Evolutionary conservation across 2,329 filamentous ascomycete genomes (phyloP).

Genomic region (Nannizziopsis barbatae): DNA sequence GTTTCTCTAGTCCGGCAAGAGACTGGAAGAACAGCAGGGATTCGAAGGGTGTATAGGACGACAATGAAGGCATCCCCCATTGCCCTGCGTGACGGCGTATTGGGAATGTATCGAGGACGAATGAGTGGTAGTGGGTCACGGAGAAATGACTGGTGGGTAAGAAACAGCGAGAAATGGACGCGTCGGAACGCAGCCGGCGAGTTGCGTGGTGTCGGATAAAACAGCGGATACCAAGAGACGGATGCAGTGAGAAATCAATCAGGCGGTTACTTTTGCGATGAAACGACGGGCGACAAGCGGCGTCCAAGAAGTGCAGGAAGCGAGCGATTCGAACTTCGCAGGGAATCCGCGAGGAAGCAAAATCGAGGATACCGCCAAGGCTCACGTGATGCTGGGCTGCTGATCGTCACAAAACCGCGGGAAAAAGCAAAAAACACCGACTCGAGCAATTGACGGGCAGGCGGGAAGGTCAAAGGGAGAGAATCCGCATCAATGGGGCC

Average conservation of each 20-base stretch:
- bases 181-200: neutral
- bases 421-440: too few species aligned
- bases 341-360: too few species aligned
- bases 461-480: neutral
- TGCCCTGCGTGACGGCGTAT: conserved; percentile 30
- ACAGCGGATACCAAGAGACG: neutral
- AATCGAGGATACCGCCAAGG: too few species aligned
- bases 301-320: too few species aligned
- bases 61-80: conserved; percentile 49
- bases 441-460: neutral
- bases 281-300: too few species aligned
- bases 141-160: conserved; percentile 31
- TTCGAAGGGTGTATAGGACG: conserved; percentile 73
- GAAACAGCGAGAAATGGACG: neutral
- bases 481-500: neutral
- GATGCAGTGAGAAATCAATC: too few species aligned
- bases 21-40: conserved; percentile 75
- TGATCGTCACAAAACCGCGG: too few species aligned
- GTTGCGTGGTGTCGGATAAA: neutral
- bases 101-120: conserved; percentile 18
- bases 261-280: too few species aligned
- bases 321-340: too few species aligned
- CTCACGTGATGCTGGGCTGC: too few species aligned
- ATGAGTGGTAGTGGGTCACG: conserved; percentile 15
- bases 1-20: conserved; percentile 56